Evolutionary conservation across 345 rosid species (phyloP).

Genomic region (Erysimum cheiranthoides): DNA sequence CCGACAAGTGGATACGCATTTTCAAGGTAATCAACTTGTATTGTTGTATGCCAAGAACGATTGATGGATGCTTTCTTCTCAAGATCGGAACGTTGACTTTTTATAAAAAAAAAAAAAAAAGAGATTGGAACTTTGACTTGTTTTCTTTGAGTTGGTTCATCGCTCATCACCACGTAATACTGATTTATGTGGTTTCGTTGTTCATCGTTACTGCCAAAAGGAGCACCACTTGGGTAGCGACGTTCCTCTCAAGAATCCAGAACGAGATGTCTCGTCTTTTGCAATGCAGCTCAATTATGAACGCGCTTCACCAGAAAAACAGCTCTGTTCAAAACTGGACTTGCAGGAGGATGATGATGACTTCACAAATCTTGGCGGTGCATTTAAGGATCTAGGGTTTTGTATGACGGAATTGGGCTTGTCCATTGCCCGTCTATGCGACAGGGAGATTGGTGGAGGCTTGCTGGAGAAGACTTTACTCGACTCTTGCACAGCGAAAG

Average conservation of each 20-base stretch:
- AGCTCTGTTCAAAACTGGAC: too few relatives aligned
- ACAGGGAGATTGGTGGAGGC: constrained; percentile 70
- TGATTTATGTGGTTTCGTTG: constrained; percentile 17
- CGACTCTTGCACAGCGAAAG: constrained; percentile 82
- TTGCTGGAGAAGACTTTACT: constrained; percentile 70
- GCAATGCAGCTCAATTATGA: constrained; percentile 69
- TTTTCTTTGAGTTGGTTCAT: constrained; percentile 1
- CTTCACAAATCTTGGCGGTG: constrained; percentile 55
- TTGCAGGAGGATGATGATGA: constrained; percentile 49
- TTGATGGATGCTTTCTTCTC: constrained; percentile 2
- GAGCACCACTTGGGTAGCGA: constrained; percentile 84
- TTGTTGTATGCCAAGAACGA: too few relatives aligned
- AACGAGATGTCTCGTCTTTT: constrained; percentile 78
- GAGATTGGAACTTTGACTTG: too few relatives aligned
- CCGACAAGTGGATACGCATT: constrained; percentile 56
- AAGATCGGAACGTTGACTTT: constrained; percentile 10
- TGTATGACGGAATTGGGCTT: constrained; percentile 84
- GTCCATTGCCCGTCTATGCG: constrained; percentile 71
- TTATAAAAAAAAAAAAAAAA: too few relatives aligned
- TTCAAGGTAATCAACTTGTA: too few relatives aligned
- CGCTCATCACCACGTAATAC: constrained; percentile 18
- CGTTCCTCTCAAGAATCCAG: constrained; percentile 79
- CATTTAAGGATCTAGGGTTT: constrained; percentile 69
- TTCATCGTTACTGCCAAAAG: constrained; percentile 43
- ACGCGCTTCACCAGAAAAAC: too few relatives aligned